Conservation (phyloP, 2,329 filamentous ascomycete species). For the Cytospora mali region DNA sequence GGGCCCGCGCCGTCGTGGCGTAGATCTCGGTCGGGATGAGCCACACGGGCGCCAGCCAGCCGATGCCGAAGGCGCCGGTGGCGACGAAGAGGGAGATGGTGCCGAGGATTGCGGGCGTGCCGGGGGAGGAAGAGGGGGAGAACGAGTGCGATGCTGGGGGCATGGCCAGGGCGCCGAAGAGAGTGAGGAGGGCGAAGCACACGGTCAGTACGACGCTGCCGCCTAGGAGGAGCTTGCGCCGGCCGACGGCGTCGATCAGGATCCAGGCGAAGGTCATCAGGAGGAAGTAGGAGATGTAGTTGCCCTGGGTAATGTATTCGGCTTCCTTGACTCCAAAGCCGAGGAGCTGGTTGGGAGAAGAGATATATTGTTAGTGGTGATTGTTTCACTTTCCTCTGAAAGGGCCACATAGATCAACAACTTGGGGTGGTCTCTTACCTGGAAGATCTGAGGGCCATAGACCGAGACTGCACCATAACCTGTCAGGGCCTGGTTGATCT, state of each 20-base stretch:
- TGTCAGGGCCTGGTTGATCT: conserved; percentile 62
- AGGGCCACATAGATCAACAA: no score
- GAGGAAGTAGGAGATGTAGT: conserved; percentile 63
- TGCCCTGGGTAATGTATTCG: conserved; percentile 60
- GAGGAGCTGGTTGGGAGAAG: conserved; percentile 46
- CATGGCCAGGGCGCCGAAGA: conserved; percentile 53
- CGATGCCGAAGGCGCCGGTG: conserved; percentile 63
- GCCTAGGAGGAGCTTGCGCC: conserved; percentile 55
- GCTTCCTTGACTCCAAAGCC: conserved; percentile 54
- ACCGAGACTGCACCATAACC: conserved; percentile 63
- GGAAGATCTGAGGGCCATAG: conserved; percentile 66
- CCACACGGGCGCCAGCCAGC: conserved; percentile 63
- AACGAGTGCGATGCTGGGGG: conserved; percentile 31
- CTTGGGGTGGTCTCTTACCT: conserved; percentile 7
- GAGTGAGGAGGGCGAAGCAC: conserved; percentile 53
- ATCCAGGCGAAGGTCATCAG: conserved; percentile 65
- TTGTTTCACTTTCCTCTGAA: background rate
- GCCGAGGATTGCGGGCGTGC: conserved; percentile 50
- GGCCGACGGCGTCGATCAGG: conserved; percentile 58
- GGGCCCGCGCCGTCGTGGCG: conserved; percentile 55
- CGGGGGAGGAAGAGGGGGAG: conserved; percentile 36
- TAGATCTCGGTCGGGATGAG: conserved; percentile 62
- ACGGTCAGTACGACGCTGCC: conserved; percentile 51
- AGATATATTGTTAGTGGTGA: background rate
- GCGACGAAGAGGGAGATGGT: conserved; percentile 57